phyloP scores from a whole-genome alignment of 2,329 filamentous ascomycete species.

The Colletotrichum trifolii region DNA sequence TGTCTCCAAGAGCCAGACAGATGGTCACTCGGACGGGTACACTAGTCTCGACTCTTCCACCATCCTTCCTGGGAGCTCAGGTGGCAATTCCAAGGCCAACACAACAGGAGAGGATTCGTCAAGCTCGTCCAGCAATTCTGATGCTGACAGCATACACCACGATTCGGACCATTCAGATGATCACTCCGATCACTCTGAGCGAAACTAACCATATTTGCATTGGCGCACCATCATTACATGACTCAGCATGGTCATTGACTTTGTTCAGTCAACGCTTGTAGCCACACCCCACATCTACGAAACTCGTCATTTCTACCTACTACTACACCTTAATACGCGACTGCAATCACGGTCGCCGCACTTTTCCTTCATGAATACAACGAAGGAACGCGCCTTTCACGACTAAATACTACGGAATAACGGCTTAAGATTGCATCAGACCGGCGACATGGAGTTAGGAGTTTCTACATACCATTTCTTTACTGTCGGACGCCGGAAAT shows the following conservation, averaged over 20 bases:
- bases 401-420: constrained; percentile 35
- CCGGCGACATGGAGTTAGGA: constrained; percentile 37
- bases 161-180: constrained; percentile 30
- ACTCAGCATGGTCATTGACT: not conserved
- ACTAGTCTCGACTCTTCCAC: constrained; percentile 58
- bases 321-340: constrained; percentile 22
- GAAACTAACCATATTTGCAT: constrained; percentile 14
- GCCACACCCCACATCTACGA: constrained; percentile 1
- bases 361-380: constrained; percentile 27
- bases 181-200: constrained; percentile 23
- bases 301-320: not conserved
- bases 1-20: constrained; percentile 49
- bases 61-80: constrained; percentile 50
- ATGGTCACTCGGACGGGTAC: constrained; percentile 58
- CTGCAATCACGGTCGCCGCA: not conserved
- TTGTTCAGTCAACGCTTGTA: not conserved
- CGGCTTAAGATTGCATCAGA: constrained; percentile 38
- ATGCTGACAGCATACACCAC: constrained; percentile 48
- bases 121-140: constrained; percentile 46
- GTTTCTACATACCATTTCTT: constrained; percentile 27
- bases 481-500: constrained; percentile 16
- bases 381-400: constrained; percentile 25
- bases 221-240: not conserved
- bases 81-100: constrained; percentile 44
- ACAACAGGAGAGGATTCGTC: constrained; percentile 46